Percentiles rank a stretch among this genome's conserved stretches.
These are phyloP conservation scores for Fragaria vesca DNA, from an alignment of 306 rosid genomes.

Conservation along the genomic window DNA sequence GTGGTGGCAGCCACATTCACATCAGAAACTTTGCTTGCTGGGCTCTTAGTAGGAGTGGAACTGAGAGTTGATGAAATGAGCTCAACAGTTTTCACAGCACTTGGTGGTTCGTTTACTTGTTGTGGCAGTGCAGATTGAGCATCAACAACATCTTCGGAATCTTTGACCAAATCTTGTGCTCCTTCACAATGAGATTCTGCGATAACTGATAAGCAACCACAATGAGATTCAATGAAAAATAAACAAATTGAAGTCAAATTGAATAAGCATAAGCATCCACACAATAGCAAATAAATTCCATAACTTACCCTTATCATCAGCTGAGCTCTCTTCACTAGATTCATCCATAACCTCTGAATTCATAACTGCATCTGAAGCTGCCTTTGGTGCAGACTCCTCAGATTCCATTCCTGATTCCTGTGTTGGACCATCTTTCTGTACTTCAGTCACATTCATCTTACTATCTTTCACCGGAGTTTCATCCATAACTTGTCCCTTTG, in stretches of 20 bases:
- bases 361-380: not conserved
- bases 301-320: slow-evolving; percentile 30
- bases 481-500: slow-evolving; percentile 5
- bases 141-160: slow-evolving; percentile 1
- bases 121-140: not conserved
- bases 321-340: slow-evolving; percentile 8
- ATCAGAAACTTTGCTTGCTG: not conserved
- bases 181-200: slow-evolving; percentile 22
- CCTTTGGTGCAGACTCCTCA: not conserved
- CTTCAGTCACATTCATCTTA: slow-evolving; percentile 8
- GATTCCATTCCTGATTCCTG: slow-evolving; percentile 18
- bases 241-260: not conserved
- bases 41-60: not conserved
- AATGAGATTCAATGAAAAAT: not conserved
- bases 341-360: slow-evolving; percentile 1
- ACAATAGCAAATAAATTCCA: not conserved
- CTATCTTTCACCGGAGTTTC: not conserved
- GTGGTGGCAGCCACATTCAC: not conserved
- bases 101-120: not conserved
- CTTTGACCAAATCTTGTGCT: slow-evolving; percentile 10
- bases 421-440: slow-evolving; percentile 6
- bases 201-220: not conserved
- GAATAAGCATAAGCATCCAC: not conserved
- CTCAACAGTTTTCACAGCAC: not conserved
- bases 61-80: not conserved